Percentiles rank a stretch among this genome's conserved stretches.
phyloP scores from a whole-genome alignment of 306 rosid genomes.

The Gillenia trifoliata region DNA sequence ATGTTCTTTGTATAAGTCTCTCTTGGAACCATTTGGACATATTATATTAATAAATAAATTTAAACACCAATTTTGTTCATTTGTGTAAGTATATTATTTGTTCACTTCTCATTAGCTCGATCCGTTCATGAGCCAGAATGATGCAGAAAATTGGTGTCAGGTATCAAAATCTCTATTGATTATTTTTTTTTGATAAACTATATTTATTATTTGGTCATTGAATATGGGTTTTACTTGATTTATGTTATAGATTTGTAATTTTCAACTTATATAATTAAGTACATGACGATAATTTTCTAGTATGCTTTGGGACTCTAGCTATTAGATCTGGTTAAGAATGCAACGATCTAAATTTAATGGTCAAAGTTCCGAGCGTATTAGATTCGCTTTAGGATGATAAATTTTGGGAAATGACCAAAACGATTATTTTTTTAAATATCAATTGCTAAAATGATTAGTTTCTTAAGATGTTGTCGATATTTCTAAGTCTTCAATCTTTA shows the following conservation, averaged over 20 bases:
- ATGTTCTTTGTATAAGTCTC: conserved; percentile 5
- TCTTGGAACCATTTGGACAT: conserved; percentile 11
- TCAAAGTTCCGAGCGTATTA: too few relatives aligned
- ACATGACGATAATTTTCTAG: too few relatives aligned
- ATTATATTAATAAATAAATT: conserved; percentile 14
- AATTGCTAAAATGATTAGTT: too few relatives aligned
- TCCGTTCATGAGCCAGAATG: not conserved
- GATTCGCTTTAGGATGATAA: too few relatives aligned
- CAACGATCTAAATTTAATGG: too few relatives aligned
- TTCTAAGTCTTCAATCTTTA: too few relatives aligned
- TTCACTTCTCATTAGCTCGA: conserved; percentile 6
- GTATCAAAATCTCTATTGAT: not conserved
- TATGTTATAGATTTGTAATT: not conserved
- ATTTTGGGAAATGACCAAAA: too few relatives aligned
- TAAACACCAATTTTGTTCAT: conserved; percentile 14
- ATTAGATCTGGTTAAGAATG: too few relatives aligned
- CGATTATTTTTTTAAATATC: too few relatives aligned
- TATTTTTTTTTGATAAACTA: not conserved
- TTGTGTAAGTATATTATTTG: not conserved
- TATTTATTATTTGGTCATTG: not conserved
- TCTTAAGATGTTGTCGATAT: too few relatives aligned
- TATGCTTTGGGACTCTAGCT: too few relatives aligned
- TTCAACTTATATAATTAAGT: too few relatives aligned
- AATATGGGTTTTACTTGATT: conserved; percentile 2
- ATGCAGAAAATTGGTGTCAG: not conserved